Conservation (phyloP, 805 yeast genomes). For the Ogataea populi-albae region DNA sequence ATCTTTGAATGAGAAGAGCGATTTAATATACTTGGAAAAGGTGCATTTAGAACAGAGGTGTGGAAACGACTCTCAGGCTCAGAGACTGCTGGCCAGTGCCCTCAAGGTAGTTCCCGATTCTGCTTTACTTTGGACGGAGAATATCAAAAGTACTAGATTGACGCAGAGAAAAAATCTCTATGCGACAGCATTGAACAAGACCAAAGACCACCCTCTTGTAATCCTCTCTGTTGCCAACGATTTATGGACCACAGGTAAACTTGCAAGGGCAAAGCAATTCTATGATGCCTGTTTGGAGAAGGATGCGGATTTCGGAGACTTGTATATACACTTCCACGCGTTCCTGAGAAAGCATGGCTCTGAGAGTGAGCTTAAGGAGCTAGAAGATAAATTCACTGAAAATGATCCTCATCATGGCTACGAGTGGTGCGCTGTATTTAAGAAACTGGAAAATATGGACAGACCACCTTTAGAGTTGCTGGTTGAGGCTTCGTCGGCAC, state of each 20-base stretch:
- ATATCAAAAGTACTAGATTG: constrained; percentile 46
- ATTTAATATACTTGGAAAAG: constrained; percentile 55
- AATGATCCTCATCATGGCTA: constrained; percentile 63
- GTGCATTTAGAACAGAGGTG: constrained; percentile 54
- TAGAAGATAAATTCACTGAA: constrained; percentile 35
- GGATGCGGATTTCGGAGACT: constrained; percentile 65
- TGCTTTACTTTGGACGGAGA: constrained; percentile 63
- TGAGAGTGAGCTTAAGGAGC: constrained; percentile 33
- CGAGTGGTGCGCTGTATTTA: constrained; percentile 52
- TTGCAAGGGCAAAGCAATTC: constrained; percentile 67
- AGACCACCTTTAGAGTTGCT: constrained; percentile 19
- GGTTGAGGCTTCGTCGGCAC: constrained; percentile 19
- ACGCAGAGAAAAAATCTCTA: constrained; percentile 50
- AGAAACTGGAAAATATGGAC: constrained; percentile 39
- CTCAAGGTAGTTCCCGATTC: constrained; percentile 56
- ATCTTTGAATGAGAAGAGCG: constrained; percentile 46
- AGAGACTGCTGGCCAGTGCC: constrained; percentile 54
- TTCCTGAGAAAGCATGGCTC: constrained; percentile 40
- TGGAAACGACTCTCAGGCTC: constrained; percentile 50
- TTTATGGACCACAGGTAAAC: constrained; percentile 64
- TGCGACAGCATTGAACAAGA: constrained; percentile 66
- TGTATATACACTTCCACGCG: constrained; percentile 65
- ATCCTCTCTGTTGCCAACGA: constrained; percentile 62
- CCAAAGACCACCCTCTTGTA: constrained; percentile 58
- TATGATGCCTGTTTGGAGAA: constrained; percentile 57